Evolutionary conservation across 345 rosid species (phyloP), one percentile per base, ranked within the genome.

Genomic region (Gossypium sturtianum): DNA sequence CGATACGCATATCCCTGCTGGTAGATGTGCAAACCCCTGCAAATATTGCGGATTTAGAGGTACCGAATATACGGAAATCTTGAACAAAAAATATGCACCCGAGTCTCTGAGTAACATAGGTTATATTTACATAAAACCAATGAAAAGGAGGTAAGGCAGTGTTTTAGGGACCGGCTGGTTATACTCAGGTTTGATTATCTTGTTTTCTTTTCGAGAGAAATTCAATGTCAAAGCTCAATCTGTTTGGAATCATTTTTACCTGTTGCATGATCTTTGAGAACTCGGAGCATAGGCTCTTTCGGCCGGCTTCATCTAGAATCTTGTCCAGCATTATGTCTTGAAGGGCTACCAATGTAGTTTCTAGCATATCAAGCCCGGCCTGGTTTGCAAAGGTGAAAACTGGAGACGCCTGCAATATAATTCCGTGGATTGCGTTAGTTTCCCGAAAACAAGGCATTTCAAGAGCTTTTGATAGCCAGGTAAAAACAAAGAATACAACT

Each of bases 351-450:
- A 94, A 87, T 8, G 97, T 92, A 2, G 98, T 94, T 84, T 94
- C 98, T 2, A 94, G 94, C 98, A 94, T 94, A 84, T 92, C 98
- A 13, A 94, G 88, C 72, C 98, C 98, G 2, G 97, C 94, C 83
- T 92, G 97, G 86, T 94, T 94, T 9, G 95, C 95, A 1, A 90
- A 93, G 49, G 89, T 90, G 78, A 89, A 94, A 63, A 89, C 84
- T 0, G 97, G 93, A 62, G 91, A 92, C 43, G 88, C 97, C 97
- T 90, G 90, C 76, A 74, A 66, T 71, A 73, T 29, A 20, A 11
- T 25, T 63, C 62, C 43, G 1, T 15, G 5, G 22, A 13, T 13
- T 48, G 12, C 17, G 34, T 70, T 25, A 65, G 69, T 38, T 45
- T 48, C 47, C 19, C 11, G 4, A 44, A 59, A 23, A 41, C 43